Conservation (phyloP, 2,329 filamentous ascomycete species). For the Trichoderma lentiforme region DNA sequence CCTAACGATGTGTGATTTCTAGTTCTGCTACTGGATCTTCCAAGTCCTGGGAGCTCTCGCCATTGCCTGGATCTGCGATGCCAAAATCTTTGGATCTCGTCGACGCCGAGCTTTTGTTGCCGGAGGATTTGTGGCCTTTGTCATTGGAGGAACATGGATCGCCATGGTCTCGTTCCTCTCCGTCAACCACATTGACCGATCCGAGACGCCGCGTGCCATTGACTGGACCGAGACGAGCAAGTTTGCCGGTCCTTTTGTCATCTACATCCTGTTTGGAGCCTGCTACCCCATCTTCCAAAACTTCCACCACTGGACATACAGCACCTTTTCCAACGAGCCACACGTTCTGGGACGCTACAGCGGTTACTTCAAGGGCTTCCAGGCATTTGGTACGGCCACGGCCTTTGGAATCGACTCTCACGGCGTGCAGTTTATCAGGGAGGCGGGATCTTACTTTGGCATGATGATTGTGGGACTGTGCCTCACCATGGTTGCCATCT, state of each 20-base stretch:
- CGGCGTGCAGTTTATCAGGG: conserved; percentile 11
- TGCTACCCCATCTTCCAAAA: conserved; percentile 19
- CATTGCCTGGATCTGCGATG: conserved; percentile 13
- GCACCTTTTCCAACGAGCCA: conserved; percentile 19
- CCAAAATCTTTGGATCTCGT: conserved; percentile 2
- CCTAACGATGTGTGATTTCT: background rate
- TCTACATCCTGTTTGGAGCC: conserved; percentile 17
- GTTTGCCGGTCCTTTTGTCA: conserved; percentile 18
- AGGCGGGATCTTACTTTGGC: conserved; percentile 9
- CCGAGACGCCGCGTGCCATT: background rate
- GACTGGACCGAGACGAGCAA: conserved; percentile 15
- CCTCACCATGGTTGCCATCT: conserved; percentile 7
- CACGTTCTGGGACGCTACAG: conserved; percentile 18
- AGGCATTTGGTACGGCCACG: conserved; percentile 17
- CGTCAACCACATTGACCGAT: conserved; percentile 14
- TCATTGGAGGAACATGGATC: conserved; percentile 19
- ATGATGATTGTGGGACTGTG: conserved; percentile 13
- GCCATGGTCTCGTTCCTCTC: conserved; percentile 17
- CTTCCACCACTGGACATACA: conserved; percentile 18
- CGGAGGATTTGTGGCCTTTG: background rate
- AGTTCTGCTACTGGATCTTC: conserved; percentile 18
- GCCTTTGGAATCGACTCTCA: conserved; percentile 18
- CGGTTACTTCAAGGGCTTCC: conserved; percentile 18
- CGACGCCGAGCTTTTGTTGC: conserved; percentile 14
- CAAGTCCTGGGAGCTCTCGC: conserved; percentile 16